Base-by-base conservation (phyloP, 345 rosid species). In the Aegle marmelos region DNA sequence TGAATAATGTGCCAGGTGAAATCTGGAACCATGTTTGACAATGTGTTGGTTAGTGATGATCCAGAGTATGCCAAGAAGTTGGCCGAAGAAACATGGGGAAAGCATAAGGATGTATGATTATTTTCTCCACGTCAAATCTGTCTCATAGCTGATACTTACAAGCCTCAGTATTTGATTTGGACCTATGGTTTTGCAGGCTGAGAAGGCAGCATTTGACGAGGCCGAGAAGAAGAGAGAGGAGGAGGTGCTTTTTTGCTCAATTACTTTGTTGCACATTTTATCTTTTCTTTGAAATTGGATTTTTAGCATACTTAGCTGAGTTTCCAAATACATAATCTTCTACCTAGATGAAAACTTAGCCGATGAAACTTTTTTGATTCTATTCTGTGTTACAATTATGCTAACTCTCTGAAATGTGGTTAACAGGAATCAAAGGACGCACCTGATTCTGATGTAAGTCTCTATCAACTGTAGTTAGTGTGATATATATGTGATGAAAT, bases 21-120 rank as follows among this genome's bases (percentile, higher is more conserved):
- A 87, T 92, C 99, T 9, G 99, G 99, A 11, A 94, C 99, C 59
- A 75, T 96, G 93, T 96, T 96, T 73, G 88, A 94, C 90, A 96
- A 96, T 82, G 86, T 96, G 75, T 87, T 96, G 85, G 34, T 96
- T 56, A 76, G 86, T 25, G 95, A 96, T 71, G 99, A 96, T 73
- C 88, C 89, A 0, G 98, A 90, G 62, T 91, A 94, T 78, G 99
- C 99, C 57, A 90, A 92, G 89, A 81, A 89, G 76, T 63, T 96
- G 68, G 95, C 94, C 1, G 98, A 94, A 79, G 98, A 94, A 85
- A 94, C 98, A 50, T 96, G 99, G 99, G 98, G 88, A 78, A 94
- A 94, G 87, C 85, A 76, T 31, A 96, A 96, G 89, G 99, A 94
- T 86, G 98, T 96, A 90, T 37, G 94, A 67, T 31, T 10, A 28